Base-by-base conservation (phyloP, 805 yeast genomes). In the Yamadazyma takamatsuzukensis region DNA sequence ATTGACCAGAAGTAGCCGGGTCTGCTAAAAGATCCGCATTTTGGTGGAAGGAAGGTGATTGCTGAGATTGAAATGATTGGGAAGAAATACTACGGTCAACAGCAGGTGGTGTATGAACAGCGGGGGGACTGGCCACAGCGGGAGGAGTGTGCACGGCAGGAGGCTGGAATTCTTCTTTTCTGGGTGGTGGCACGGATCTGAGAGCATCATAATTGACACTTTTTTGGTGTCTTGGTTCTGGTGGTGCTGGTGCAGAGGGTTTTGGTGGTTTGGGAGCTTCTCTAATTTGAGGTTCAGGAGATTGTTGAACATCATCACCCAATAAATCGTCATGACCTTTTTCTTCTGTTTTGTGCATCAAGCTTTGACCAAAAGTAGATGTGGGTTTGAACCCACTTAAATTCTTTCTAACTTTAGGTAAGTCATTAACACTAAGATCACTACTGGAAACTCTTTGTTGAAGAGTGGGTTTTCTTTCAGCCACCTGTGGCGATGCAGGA, bases 301-400 rank as follows among this genome's bases (percentile, higher is more conserved):
- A n/a, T n/a, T n/a, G n/a, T n/a, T 25, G 37, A 12, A 50, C 59
- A 21, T 69, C 70, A 6, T 59, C 68, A 4, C 62, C 63, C 30
- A 64, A 45, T 27, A 64, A 53, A 33, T 54, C 53, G 11, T 51
- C 44, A 15, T 40, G 44, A 7, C 37, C 37, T 21, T 51, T 56
- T 19, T 40, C 49, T 6, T 29, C 35, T 43, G 7, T 38, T 9
- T 24, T 16, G 5, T 53, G 48, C 33, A 70, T 49, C 33, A 89
- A 68, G 21, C 72, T 72, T 59, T 83, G 95, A 19, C 97, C 97
- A 66, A 89, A 90, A 8, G 73, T 61, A 0, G 96, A 87, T 12
- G 88, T 71, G 21, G 97, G 97, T 33, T 76, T 82, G 60, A 89
- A 90, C 44, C 55, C 51, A 40, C 66, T 41, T 51, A 64, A 47